Percentiles rank a stretch among this genome's conserved stretches.
Conservation (phyloP, 257 asterid genomes). For the Linaria vulgaris region DNA sequence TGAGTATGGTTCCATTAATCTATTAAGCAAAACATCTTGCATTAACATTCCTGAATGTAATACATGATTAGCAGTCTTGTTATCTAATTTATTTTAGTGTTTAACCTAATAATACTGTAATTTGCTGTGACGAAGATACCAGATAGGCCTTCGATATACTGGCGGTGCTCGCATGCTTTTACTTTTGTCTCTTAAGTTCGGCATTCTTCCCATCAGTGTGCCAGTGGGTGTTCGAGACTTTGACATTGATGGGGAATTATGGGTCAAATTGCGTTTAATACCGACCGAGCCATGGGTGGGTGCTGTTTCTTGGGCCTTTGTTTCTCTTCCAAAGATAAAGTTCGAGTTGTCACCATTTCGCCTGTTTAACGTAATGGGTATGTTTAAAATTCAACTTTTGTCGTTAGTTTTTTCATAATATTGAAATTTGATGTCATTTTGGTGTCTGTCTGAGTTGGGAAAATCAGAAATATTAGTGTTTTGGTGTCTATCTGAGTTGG, state of each 20-base stretch:
- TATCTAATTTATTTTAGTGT: conserved; percentile 7
- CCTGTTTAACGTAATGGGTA: conserved; percentile 95
- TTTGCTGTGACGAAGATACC: conserved; percentile 59
- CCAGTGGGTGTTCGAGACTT: conserved; percentile 92
- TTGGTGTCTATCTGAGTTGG: conserved; percentile 4
- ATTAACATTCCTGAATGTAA: conserved; percentile 10
- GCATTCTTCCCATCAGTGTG: conserved; percentile 74
- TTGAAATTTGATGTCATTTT: conserved; percentile 20
- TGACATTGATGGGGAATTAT: conserved; percentile 94
- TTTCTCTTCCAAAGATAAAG: conserved; percentile 94
- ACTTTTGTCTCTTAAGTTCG: conserved; percentile 72
- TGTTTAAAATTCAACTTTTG: conserved; percentile 27
- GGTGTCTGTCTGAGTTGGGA: no score
- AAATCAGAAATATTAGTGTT: no score
- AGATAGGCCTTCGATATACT: conserved; percentile 63
- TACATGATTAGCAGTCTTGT: not conserved
- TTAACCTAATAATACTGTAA: conserved; percentile 17
- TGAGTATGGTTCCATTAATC: no score
- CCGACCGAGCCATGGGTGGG: conserved; percentile 99
- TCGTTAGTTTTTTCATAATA: conserved; percentile 18
- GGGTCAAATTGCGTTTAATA: conserved; percentile 90
- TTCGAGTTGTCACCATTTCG: conserved; percentile 93
- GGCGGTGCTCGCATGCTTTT: conserved; percentile 97
- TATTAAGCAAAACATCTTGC: not conserved
- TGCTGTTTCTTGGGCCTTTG: conserved; percentile 98